Base-by-base conservation (phyloP, 1,284 basidiomycete genomes). In the Pyrrhoderma noxium region DNA sequence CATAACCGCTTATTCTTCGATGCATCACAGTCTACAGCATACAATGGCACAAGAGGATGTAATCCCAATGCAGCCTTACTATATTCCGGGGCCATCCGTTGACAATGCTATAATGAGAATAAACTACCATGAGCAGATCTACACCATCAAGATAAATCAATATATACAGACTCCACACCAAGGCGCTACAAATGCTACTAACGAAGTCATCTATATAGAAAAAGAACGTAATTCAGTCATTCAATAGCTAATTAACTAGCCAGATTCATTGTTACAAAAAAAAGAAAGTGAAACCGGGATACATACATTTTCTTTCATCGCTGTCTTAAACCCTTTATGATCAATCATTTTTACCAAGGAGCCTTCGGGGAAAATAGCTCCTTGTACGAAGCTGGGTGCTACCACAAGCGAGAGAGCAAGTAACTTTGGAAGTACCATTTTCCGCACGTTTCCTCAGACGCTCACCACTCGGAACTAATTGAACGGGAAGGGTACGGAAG, bases 21-120 rank as follows among this genome's bases (percentile, higher is more conserved):
- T n/a, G 77, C 83, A 61, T 97, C 93, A 59, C 93, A 97, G 65
- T 97, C 91, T 41, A 97, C 79, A 9, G 91, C 88, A 65, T 93
- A 95, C 55, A 89, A 76, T 1, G 92, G 91, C 31, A 97, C 76
- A 35, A 97, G 73, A 7, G 93, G 92, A 53, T 83, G 74, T 19
- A 96, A 76, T 1, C 80, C 85, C 8, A 77, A 65, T 0, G 93
- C 92, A 1, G 90, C 92, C 59, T 87, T 86, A 60, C 79, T 80
- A 63, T 81, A 93, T 63, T 96, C 89, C 0, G 93, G 93, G 1
- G 74, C 89, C 71, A 95, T 80, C 42, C 73, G 74, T 71, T 94
- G 82, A 66, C 94, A 97, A 65, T 96, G 90, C 79, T 88, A 61
- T 11, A 23, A n/a, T 45, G 11, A 39, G 16, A 27, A 41, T 40